These are phyloP conservation scores for Cyberlindnera suaveolens DNA, from an alignment of 805 yeast genomes.

Conservation along the genomic window DNA sequence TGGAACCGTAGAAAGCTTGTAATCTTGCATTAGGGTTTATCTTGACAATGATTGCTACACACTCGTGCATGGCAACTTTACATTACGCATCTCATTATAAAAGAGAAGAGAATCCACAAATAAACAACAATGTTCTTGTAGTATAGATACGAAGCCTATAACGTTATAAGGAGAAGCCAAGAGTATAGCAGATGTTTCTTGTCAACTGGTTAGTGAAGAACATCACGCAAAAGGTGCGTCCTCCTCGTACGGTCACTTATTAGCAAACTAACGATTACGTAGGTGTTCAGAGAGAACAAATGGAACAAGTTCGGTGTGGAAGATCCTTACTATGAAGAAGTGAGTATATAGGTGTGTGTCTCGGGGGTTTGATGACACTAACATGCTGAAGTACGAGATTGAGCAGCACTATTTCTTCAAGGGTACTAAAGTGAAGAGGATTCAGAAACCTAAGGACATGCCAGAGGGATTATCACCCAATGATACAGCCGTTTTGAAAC, in stretches of 20 bases:
- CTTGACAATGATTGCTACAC: too few species aligned
- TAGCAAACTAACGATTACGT: neutral
- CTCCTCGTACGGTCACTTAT: too few species aligned
- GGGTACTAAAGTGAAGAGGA: slow-evolving; percentile 14
- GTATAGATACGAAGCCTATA: neutral
- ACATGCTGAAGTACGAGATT: slow-evolving; percentile 14
- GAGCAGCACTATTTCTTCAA: slow-evolving; percentile 19
- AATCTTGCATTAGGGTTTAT: too few species aligned
- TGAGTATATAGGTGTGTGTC: slow-evolving; percentile 12
- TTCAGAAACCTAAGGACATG: slow-evolving; percentile 27
- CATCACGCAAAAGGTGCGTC: slow-evolving; percentile 19
- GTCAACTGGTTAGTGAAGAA: slow-evolving; percentile 18
- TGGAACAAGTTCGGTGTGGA: slow-evolving; percentile 34
- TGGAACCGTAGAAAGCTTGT: too few species aligned
- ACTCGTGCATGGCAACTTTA: too few species aligned
- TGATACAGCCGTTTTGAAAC: slow-evolving; percentile 44
- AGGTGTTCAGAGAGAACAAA: slow-evolving; percentile 28
- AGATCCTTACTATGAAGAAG: slow-evolving; percentile 37
- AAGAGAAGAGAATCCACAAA: too few species aligned
- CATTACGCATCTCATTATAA: too few species aligned
- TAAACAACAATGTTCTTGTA: slow-evolving; percentile 9
- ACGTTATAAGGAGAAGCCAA: too few species aligned
- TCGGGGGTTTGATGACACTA: neutral
- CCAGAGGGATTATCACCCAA: slow-evolving; percentile 53
- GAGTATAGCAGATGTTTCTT: too few species aligned